Conservation (phyloP, 2,329 filamentous ascomycete genomes). For the Penicillium sclerotigenum region DNA sequence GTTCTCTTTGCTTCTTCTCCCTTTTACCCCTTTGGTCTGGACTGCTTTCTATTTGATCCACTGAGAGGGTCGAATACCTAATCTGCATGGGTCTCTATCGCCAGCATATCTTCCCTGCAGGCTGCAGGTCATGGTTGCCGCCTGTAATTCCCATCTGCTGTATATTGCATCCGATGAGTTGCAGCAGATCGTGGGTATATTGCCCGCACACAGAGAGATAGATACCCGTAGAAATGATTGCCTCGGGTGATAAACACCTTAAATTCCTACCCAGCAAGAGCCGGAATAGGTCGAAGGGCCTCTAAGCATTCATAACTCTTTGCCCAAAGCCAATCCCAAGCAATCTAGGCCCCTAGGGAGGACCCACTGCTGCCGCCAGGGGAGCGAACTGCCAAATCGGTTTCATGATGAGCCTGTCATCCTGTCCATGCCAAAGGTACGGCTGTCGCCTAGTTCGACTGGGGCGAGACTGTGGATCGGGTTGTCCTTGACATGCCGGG, state of each 20-base stretch:
- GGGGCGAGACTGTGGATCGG: conserved; percentile 23
- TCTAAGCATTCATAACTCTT: neutral
- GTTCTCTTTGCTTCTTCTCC: conserved; percentile 8
- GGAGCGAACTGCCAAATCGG: conserved; percentile 10
- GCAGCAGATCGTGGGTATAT: conserved; percentile 12
- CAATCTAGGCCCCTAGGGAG: neutral
- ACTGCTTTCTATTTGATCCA: conserved; percentile 10
- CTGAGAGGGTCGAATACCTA: conserved; percentile 14
- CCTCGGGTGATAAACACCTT: neutral
- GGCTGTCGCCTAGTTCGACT: conserved; percentile 22
- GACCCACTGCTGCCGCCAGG: conserved; percentile 18
- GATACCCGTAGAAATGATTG: neutral
- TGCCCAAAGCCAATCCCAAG: conserved; percentile 4
- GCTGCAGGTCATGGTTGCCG: conserved; percentile 16
- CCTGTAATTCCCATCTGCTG: conserved; percentile 4
- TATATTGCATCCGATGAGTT: conserved; percentile 2
- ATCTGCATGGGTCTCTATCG: conserved; percentile 16
- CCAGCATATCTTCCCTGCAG: conserved; percentile 22
- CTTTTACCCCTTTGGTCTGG: conserved; percentile 19
- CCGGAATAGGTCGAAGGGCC: neutral
- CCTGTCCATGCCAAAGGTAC: conserved; percentile 22
- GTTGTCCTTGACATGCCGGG: conserved; percentile 20
- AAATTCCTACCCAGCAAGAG: conserved; percentile 1
- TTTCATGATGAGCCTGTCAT: conserved; percentile 22
- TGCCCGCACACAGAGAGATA: neutral